Conservation (phyloP, 331 rosid species). For the Malus hybrid region DNA sequence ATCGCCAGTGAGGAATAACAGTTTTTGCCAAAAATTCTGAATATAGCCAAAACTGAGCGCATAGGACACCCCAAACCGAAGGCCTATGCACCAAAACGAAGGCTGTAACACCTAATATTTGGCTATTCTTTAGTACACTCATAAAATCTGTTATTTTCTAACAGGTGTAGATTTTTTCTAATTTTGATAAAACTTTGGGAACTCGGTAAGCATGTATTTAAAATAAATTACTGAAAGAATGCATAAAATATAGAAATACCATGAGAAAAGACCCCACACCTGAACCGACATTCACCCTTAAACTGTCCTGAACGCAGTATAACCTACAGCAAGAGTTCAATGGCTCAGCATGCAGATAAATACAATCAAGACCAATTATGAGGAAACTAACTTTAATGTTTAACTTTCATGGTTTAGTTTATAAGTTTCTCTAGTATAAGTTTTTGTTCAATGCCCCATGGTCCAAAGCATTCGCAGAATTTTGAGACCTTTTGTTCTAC, state of each 20-base stretch:
- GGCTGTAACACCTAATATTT: neutral
- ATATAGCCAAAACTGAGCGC: neutral
- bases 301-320: conserved; percentile 73
- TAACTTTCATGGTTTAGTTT: neutral
- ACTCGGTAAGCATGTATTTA: neutral
- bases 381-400: neutral
- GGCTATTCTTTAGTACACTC: neutral
- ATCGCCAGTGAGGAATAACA: neutral
- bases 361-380: neutral
- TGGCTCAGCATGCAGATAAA: conserved; percentile 12
- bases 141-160: neutral
- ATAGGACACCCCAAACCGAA: neutral
- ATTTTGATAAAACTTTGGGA: neutral
- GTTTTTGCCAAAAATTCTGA: neutral
- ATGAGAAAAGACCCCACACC: conserved; percentile 38
- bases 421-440: neutral
- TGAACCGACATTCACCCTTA: conserved; percentile 78
- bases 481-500: neutral
- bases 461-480: neutral
- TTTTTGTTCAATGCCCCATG: neutral
- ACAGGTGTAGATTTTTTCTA: neutral
- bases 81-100: neutral
- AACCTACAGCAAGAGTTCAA: conserved; percentile 42
- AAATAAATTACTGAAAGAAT: neutral
- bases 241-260: conserved; percentile 5